These are phyloP conservation scores for Apium graveolens DNA, from an alignment of 129 eudicot genomes.

Conservation along the genomic window DNA sequence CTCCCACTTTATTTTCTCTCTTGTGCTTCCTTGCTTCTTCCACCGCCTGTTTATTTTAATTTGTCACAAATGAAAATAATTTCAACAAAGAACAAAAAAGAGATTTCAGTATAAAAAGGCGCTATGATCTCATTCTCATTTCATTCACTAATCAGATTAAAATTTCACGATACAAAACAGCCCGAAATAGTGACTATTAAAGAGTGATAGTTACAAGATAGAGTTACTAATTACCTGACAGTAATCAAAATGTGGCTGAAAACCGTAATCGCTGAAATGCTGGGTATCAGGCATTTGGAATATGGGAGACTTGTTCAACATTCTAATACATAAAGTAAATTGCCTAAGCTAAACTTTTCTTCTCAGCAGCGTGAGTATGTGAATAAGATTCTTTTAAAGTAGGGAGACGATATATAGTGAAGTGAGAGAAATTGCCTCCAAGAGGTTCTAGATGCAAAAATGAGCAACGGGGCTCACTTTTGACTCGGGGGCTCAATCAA, in stretches of 20 bases:
- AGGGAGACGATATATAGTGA: background rate
- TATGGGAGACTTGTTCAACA: background rate
- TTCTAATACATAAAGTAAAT: background rate
- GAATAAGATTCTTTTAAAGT: too few relatives aligned
- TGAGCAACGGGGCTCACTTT: background rate
- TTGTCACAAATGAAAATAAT: too few relatives aligned
- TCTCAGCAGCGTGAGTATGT: background rate
- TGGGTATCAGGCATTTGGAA: background rate
- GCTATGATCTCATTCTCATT: too few relatives aligned
- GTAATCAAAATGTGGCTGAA: constrained; percentile 82
- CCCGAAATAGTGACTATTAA: too few relatives aligned
- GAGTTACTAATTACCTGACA: background rate
- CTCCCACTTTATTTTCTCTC: constrained; percentile 23
- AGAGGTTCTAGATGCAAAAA: background rate
- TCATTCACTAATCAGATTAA: too few relatives aligned
- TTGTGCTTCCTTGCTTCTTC: constrained; percentile 91
- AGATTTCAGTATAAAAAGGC: too few relatives aligned
- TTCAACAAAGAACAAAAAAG: too few relatives aligned
- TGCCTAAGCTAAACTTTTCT: background rate
- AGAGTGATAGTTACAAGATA: background rate
- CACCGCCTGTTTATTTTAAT: constrained; percentile 44
- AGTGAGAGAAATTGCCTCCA: background rate
- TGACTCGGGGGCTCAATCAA: background rate
- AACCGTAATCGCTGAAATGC: constrained; percentile 82
- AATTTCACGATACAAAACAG: too few relatives aligned